Evolutionary conservation across 495 filamentous ascomycete species (phyloP).

Genomic region (Cudoniella acicularis): DNA sequence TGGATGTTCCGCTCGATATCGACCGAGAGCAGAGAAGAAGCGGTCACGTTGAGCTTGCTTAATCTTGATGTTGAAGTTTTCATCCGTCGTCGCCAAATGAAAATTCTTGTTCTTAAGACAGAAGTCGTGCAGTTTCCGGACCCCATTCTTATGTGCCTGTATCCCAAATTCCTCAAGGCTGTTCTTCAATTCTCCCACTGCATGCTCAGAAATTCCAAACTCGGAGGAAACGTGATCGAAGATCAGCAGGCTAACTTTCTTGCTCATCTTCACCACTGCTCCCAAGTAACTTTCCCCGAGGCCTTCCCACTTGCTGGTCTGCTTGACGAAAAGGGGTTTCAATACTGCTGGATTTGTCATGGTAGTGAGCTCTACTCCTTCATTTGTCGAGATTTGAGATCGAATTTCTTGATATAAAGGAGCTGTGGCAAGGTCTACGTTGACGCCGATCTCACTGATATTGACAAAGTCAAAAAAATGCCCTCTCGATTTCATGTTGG

Average conservation of each 20-base stretch:
- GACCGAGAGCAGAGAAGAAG: conserved; percentile 17
- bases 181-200: not conserved
- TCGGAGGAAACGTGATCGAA: not conserved
- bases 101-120: conserved; percentile 4
- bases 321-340: conserved; percentile 20
- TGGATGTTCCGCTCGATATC: conserved; percentile 13
- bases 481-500: too few relatives aligned
- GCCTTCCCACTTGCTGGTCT: conserved; percentile 18
- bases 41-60: conserved; percentile 10
- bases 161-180: not conserved
- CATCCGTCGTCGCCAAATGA: conserved; percentile 21
- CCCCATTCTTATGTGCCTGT: not conserved
- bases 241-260: not conserved
- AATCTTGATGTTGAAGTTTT: conserved; percentile 10
- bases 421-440: too few relatives aligned
- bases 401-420: conserved; percentile 18
- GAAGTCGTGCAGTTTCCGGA: conserved; percentile 3
- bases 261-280: not conserved
- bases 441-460: too few relatives aligned
- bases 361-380: conserved; percentile 17
- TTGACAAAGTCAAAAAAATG: too few relatives aligned
- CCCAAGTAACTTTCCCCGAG: conserved; percentile 13
- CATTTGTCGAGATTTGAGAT: conserved; percentile 13
- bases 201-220: not conserved
- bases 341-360: conserved; percentile 23